Evolutionary conservation across 2,329 filamentous ascomycete genomes (phyloP).

Genomic region (Monilinia laxa): DNA sequence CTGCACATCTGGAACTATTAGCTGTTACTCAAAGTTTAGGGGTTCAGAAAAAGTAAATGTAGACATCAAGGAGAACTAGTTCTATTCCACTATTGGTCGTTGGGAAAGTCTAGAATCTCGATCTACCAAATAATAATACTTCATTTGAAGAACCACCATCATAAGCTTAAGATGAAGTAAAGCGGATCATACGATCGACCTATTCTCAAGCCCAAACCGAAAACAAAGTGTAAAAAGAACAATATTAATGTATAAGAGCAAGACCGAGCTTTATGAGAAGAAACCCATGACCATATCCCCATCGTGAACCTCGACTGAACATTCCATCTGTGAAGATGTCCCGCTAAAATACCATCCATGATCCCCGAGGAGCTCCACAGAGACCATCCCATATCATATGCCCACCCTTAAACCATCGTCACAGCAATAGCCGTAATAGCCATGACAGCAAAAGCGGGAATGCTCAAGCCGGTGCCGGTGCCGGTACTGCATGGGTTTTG

Average conservation of each 20-base stretch:
- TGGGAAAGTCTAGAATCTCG: not conserved
- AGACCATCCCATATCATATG: not conserved
- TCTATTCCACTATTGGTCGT: not conserved
- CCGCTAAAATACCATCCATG: not conserved
- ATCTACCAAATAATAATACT: not conserved
- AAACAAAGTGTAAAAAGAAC: not conserved
- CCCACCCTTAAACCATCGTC: not conserved
- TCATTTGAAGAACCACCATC: not conserved
- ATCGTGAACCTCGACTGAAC: not conserved
- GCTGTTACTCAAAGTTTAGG: not conserved
- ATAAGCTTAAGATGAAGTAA: not conserved
- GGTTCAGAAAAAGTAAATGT: not conserved
- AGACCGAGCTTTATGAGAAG: not conserved
- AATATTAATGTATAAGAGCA: not conserved
- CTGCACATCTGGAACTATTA: not conserved
- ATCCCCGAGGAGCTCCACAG: not conserved
- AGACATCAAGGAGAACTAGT: not conserved
- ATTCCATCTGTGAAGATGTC: not conserved
- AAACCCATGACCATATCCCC: not conserved
- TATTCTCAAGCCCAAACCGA: not conserved
- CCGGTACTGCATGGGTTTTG: constrained; percentile 11
- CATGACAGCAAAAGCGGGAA: not conserved
- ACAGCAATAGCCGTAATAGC: not conserved
- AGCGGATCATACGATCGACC: no score
- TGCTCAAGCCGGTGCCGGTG: constrained; percentile 1